phyloP scores from a whole-genome alignment of 257 asterid genomes.

The Cruciata laevipes region DNA sequence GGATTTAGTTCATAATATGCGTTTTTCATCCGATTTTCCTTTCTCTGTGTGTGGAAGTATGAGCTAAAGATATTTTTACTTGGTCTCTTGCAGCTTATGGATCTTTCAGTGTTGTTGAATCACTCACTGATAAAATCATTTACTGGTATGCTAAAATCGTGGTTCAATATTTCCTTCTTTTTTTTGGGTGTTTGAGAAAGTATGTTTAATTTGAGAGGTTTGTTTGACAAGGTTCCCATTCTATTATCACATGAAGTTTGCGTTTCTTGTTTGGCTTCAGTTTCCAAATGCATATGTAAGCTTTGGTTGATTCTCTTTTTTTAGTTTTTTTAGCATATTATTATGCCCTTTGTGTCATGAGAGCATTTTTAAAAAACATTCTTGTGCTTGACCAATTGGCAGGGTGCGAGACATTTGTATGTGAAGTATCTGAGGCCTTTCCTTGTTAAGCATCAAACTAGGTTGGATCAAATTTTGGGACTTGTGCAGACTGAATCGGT shows the following conservation, averaged over 20 bases:
- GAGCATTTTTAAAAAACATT: background rate
- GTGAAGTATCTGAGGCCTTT: constrained; percentile 63
- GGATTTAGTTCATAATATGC: background rate
- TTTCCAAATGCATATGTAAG: constrained; percentile 80
- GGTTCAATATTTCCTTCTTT: background rate
- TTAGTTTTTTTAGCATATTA: background rate
- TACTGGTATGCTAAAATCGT: constrained; percentile 42
- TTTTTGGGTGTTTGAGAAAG: background rate
- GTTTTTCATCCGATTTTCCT: background rate
- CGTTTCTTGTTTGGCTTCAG: constrained; percentile 98
- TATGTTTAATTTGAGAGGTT: background rate
- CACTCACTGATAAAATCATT: constrained; percentile 69
- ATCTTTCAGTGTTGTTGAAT: constrained; percentile 68
- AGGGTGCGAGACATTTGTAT: constrained; percentile 84
- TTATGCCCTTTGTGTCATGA: background rate
- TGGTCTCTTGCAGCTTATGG: constrained; percentile 79
- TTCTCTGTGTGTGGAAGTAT: background rate
- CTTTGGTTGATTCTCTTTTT: constrained; percentile 9
- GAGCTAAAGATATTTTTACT: background rate
- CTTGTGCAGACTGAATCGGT: constrained; percentile 65
- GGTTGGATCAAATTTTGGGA: constrained; percentile 53
- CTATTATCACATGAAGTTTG: constrained; percentile 87
- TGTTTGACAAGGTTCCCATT: constrained; percentile 61
- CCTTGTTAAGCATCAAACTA: constrained; percentile 59
- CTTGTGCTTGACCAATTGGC: constrained; percentile 19